phyloP scores from a whole-genome alignment of 352 stramenopile genomes.

The Globisporangium nodosum region DNA sequence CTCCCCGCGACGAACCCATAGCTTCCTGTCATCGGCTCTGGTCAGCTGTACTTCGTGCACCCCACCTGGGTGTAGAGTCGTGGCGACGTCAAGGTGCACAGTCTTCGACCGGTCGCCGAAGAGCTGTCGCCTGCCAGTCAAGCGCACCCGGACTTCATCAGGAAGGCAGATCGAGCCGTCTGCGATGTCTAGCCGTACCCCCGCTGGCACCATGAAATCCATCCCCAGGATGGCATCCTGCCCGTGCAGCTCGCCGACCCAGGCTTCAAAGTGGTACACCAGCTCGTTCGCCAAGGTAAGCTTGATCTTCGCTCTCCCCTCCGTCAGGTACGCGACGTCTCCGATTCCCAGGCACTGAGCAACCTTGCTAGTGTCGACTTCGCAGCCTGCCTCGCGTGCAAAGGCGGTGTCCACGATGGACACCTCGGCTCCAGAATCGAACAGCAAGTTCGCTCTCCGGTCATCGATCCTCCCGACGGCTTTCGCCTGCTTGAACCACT shows the following conservation, averaged over 20 bases:
- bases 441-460: slow-evolving; percentile 9
- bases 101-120: neutral
- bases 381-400: slow-evolving; percentile 17
- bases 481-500: slow-evolving; percentile 23
- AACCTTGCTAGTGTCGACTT: slow-evolving; percentile 9
- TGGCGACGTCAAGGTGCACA: neutral
- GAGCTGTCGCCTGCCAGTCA: neutral
- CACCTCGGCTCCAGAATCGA: slow-evolving; percentile 18
- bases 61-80: neutral
- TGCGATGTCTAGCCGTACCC: slow-evolving; percentile 4
- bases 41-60: neutral
- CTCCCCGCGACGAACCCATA: neutral
- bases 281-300: slow-evolving; percentile 8
- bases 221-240: slow-evolving; percentile 12
- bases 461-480: slow-evolving; percentile 13
- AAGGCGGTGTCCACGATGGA: slow-evolving; percentile 17
- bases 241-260: slow-evolving; percentile 12
- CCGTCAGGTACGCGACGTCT: slow-evolving; percentile 6
- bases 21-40: neutral
- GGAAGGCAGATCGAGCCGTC: slow-evolving; percentile 9
- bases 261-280: slow-evolving; percentile 11
- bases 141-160: slow-evolving; percentile 10
- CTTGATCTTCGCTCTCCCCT: slow-evolving; percentile 13
- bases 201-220: slow-evolving; percentile 15
- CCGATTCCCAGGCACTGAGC: slow-evolving; percentile 13